Conservation (phyloP, 2,329 filamentous ascomycete species). For the Trichophyton schoenleinii region DNA sequence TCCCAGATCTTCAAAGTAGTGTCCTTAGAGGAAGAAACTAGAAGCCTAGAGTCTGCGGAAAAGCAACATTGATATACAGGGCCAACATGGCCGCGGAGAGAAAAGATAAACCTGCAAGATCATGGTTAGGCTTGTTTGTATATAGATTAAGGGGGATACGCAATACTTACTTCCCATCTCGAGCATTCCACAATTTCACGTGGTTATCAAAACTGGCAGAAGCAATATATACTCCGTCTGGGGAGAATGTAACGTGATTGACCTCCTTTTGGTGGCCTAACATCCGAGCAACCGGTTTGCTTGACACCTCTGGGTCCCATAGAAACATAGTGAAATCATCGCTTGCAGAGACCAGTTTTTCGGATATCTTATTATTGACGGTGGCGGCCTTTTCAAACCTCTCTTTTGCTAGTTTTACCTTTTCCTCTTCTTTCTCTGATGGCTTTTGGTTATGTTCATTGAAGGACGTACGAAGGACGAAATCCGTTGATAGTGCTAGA, state of each 20-base stretch:
- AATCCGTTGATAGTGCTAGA: constrained; percentile 83
- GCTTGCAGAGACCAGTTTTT: constrained; percentile 77
- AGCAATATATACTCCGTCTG: constrained; percentile 76
- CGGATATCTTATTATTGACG: constrained; percentile 61
- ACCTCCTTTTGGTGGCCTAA: constrained; percentile 95
- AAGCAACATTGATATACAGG: constrained; percentile 89
- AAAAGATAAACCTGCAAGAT: constrained; percentile 67
- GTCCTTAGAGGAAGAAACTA: constrained; percentile 82
- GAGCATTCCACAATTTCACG: constrained; percentile 80
- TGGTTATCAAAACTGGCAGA: constrained; percentile 87
- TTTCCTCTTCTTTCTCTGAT: constrained; percentile 57
- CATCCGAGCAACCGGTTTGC: constrained; percentile 75
- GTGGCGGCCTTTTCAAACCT: constrained; percentile 77
- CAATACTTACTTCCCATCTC: constrained; percentile 54
- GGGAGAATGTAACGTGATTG: constrained; percentile 89
- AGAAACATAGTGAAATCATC: constrained; percentile 96
- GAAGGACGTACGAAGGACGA: constrained; percentile 71
- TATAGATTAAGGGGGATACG: constrained; percentile 59
- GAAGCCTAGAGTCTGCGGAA: constrained; percentile 76
- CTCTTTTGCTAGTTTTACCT: constrained; percentile 60
- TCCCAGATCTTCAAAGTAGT: constrained; percentile 94
- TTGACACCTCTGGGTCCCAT: constrained; percentile 70
- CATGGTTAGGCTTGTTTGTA: constrained; percentile 82
- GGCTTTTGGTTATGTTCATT: constrained; percentile 68
- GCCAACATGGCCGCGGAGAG: constrained; percentile 76